Percentiles rank a stretch among this genome's conserved stretches.
Evolutionary conservation across 306 rosid genomes (phyloP).

Genomic region (Malus sylvestris): DNA sequence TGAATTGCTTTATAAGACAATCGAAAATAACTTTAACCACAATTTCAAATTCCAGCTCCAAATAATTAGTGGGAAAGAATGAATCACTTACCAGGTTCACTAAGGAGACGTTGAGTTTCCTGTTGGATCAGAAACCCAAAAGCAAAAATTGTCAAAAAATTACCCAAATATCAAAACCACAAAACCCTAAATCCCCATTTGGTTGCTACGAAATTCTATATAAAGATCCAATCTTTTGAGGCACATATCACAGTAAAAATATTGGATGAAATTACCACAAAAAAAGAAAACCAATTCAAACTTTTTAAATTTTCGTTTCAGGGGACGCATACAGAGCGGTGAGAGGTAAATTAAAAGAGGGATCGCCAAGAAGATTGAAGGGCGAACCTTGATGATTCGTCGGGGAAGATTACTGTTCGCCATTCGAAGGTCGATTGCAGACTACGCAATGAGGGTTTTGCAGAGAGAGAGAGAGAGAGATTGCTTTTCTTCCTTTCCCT

Average conservation of each 20-base stretch:
- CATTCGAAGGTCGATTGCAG: slow-evolving; percentile 61
- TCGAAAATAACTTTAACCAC: not conserved
- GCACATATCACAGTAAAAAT: not conserved
- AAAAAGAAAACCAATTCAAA: not conserved
- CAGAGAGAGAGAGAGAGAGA: slow-evolving; percentile 13
- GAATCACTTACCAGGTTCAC: slow-evolving; percentile 82
- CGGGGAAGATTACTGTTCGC: slow-evolving; percentile 95
- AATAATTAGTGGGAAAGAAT: not conserved
- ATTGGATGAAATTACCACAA: not conserved
- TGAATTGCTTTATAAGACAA: not conserved
- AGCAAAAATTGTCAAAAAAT: not conserved
- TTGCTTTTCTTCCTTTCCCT: not conserved
- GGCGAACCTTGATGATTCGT: slow-evolving; percentile 64
- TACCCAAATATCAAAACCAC: slow-evolving; percentile 6
- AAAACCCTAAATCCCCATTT: slow-evolving; percentile 3
- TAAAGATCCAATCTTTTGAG: not conserved
- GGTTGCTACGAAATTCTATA: slow-evolving; percentile 6
- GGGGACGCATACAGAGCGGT: slow-evolving; percentile 13
- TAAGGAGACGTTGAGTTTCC: slow-evolving; percentile 98
- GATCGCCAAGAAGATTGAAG: slow-evolving; percentile 34
- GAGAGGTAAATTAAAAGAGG: slow-evolving; percentile 31
- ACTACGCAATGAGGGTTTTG: slow-evolving; percentile 56
- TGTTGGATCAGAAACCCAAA: slow-evolving; percentile 29
- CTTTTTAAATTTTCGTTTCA: not conserved
- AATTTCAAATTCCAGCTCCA: slow-evolving; percentile 10